Base-by-base conservation (phyloP, 2,329 filamentous ascomycete species). In the Curvularia spicifera region DNA sequence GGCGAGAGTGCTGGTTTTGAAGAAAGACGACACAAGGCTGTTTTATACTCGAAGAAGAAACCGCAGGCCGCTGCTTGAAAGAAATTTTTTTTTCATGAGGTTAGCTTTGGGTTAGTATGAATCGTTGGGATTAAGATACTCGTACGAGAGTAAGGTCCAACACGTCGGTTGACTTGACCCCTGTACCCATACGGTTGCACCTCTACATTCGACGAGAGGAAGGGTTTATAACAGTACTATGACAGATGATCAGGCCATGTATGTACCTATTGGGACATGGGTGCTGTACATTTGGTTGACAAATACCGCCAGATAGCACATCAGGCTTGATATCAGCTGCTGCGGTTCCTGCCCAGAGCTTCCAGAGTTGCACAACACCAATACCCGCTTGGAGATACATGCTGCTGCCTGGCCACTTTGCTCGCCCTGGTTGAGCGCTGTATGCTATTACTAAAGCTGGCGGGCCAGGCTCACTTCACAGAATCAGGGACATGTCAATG, bases 1-100 rank as follows among this genome's bases (percentile, higher is more conserved):
- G 88, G 90, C 0, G 86, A 87, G 0, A 81, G 82, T 44, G 91
- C 89, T 0, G 87, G 86, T 0, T 88, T 85, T 47, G 91, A 93
- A 57, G 90, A 93, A 74, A 81, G 84, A 57, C 83, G 81, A 0
- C 92, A 96, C 70, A 83, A 82, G 64, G 89, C 88, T 63, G 85
- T 89, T 49, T 84, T 84, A 61, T 89, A 86, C 69, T 61, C 62
- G 35, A 60, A 59, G 53, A 65, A 65, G 43, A 65, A 70, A 59
- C 61, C 59, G 52, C 63, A 57, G 42, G 52, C 61, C 28, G 64
- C 59, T 18, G 61, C 52, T 22, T 65, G 53, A 63, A 63, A 18
- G 37, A 3, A n/a, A 20, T 9, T 2, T 1, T 8, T 44, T 28
- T 2, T 28, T 13, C 13, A 22, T 1, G 8, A 13, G 2, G 28